Base-by-base conservation (phyloP, 1,139 yeast species). In the Geotrichum carabidarum region DNA sequence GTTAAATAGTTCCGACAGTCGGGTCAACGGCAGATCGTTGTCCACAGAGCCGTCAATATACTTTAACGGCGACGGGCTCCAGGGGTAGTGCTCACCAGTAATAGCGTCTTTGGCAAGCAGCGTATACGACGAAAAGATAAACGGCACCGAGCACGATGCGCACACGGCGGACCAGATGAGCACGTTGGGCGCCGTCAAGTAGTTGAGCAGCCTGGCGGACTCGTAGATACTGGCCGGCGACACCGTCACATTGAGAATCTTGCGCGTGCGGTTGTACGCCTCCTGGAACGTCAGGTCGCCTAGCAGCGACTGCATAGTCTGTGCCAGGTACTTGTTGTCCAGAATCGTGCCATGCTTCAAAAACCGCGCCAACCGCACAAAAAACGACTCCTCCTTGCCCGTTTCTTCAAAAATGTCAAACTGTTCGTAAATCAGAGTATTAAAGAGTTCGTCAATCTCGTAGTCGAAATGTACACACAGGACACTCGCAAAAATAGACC, bases 1-100 rank as follows among this genome's bases (percentile, higher is more conserved):
- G 65, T 93, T 93, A 68, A 93, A 94, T 91, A 93, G 87, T 69
- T 93, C 99, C 48, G 95, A 86, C 17, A 93, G 74, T 62, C 97
- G 78, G 0, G 95, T 79, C 34, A 90, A 84, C 1, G 99, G 99
- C 51, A 93, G 73, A 68, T 93, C 99, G 61, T 89, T 88, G 65
- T 91, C 95, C 4, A 94, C 96, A 0, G 96, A 89, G 0, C 99
- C 99, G 70, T 94, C 99, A 40, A 93, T 91, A 70, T 86, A 93
- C 63, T 86, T 86, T 50, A 84, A 80, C 9, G 91, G 79, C 0
- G 88, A 80, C 53, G 90, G 88, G 58, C 86, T 84, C 99, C 99
- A 93, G 62, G 84, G 84, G 54, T 79, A 80, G 8, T 81, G 74
- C 56, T 78, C 79, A n/a, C 73, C 74, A 0, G 95, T 87, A 55